Base-by-base conservation (phyloP, 140 eudicot genomes). In the Ambrosia hybrid region DNA sequence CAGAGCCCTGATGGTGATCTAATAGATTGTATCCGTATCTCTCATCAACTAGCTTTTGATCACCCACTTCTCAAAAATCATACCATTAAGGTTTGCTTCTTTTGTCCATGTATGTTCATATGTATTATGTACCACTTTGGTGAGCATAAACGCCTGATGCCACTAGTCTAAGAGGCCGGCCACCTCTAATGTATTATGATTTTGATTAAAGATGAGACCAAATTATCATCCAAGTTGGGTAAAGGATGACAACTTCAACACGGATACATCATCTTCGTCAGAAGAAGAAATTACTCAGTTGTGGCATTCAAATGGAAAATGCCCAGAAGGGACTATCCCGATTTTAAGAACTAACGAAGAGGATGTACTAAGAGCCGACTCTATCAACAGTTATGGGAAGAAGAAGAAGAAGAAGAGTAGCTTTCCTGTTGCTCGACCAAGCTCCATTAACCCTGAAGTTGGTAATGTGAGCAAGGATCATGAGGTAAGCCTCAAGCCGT, bases 1-100 rank as follows among this genome's bases (percentile, higher is more conserved):
- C 83, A 90, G 96, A 90, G 96, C 70, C 91, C 89, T 66, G 95
- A 90, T 79, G 96, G 96, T 26, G 96, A 90, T 79, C 72, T 70
- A 14, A 90, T 90, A 16, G 95, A 90, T 67, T 90, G 95, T 59
- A 78, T 90, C 34, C 87, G 51, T 53, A 75, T 90, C 34, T 79
- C 94, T 61, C 86, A 87, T n/a, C 96, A 90, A 65, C 89, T 84
- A n/a, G 95, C 96, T 64, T 87, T 90, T 73, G 96, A 90, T 83
- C 96, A 90, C 37, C 94, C 96, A 17, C 63, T 63, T 21, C 80
- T 87, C 69, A 78, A 85, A 65, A 80, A 87, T 67, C 95, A 90
- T 14, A 87, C 82, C n/a, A 72, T 90, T 76, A 85, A 87, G 95
- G 95, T 87, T 17, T 14, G 7, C 30, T 36, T 45, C 57, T 65